Evolutionary conservation across 257 asterid genomes (phyloP), one percentile per base, ranked within the genome.

Genomic region (Solanum sitiens): DNA sequence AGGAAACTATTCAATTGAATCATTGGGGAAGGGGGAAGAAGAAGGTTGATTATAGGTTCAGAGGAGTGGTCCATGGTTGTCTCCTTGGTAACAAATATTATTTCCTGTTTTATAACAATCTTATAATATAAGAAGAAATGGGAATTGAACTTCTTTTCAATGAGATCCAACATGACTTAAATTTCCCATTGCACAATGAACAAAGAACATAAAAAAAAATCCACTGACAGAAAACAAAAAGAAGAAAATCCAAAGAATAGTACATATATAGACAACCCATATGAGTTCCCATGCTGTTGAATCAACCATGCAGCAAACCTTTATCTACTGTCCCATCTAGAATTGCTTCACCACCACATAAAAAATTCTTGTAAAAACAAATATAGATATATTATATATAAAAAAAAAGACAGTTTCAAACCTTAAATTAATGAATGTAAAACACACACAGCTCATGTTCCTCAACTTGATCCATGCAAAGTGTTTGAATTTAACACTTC

Each of bases 281-380:
- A 95, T 94, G 98, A 91, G 92, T 68, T 87, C 98, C 98, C 98
- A 94, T 93, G 94, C 94, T 90, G 92, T 88, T 87, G 87, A 89
- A 87, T 87, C 91, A 91, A 88, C 89, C 92, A 86, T 90, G 89
- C 90, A 89, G 89, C 88, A 89, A 87, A 45, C 88, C 87, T 86
- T 88, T 86, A 90, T 89, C 89, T 88, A 84, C 87, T 90, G 90
- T 89, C 94, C 95, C 92, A 90, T 91, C 85, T 67, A 89, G 72
- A 86, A 83, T 75, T 89, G 91, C 91, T 90, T 91, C 90, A 91
- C 88, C 92, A 91, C 95, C 95, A 89, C 94, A 92, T 47, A 92
- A 68, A 83, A 71, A 65, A 79, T 86, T 89, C 89, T 83, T 85
- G 86, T 89, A 79, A 75, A 42, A 83, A 21, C 13, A 86, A 85